Conservation (phyloP, 495 filamentous ascomycete species). For the Neurospora cerealis region DNA sequence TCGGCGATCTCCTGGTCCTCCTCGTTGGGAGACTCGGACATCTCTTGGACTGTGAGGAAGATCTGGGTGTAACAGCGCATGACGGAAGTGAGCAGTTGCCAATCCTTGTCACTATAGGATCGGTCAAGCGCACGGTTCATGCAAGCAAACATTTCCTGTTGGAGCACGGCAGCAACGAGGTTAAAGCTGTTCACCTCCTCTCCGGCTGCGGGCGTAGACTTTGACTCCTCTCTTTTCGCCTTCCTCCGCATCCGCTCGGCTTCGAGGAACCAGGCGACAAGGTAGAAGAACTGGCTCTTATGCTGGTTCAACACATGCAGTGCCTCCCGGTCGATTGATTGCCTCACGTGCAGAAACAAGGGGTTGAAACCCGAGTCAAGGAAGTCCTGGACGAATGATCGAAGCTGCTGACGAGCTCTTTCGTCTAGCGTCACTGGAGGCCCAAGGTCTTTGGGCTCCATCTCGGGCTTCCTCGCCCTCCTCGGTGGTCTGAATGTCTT, state of each 20-base stretch:
- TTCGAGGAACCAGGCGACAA: conserved; percentile 88
- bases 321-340: conserved; percentile 83
- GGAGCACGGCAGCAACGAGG: conserved; percentile 77
- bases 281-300: conserved; percentile 78
- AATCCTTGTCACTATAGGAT: conserved; percentile 68
- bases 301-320: conserved; percentile 70
- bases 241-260: conserved; percentile 72
- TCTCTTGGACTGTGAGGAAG: conserved; percentile 89
- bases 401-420: conserved; percentile 59
- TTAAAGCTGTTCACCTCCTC: conserved; percentile 70
- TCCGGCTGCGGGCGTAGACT: conserved; percentile 27
- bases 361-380: conserved; percentile 95
- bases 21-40: conserved; percentile 73
- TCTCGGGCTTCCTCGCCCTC: conserved; percentile 50
- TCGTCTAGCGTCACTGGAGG: conserved; percentile 56
- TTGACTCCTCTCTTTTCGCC: conserved; percentile 33
- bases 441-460: conserved; percentile 65
- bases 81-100: conserved; percentile 75
- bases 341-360: conserved; percentile 74
- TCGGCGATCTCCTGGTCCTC: conserved; percentile 98
- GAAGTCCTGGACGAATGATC: conserved; percentile 84
- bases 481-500: conserved; percentile 85
- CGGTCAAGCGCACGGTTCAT: conserved; percentile 75
- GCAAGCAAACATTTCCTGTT: conserved; percentile 84
- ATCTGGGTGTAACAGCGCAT: conserved; percentile 87